Evolutionary conservation across 345 rosid genomes (phyloP), one percentile per base, ranked within the genome.

Genomic region (Microthlaspi erraticum): DNA sequence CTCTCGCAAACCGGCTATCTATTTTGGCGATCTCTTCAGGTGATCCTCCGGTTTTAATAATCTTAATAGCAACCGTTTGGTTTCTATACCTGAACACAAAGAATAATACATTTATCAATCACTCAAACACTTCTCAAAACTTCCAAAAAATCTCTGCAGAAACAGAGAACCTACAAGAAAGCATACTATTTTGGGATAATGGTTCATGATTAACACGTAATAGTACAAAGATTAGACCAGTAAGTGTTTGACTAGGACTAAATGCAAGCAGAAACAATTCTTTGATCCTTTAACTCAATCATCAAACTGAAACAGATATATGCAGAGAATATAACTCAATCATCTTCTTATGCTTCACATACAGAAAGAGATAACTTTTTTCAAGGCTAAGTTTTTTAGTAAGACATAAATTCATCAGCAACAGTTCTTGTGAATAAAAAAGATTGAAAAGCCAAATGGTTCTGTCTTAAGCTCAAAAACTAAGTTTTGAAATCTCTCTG

Each of bases 21-120:
- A 82, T 81, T 83, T 83, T 94, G 36, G 88, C 86, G 56, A 89
- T 85, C 70, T 91, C 93, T 77, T 92, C 97, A 8, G 97, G 89
- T 13, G 87, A 78, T 14, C 88, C 93, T 55, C 98, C 98, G 78
- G 80, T 84, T 68, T 90, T 78, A 42, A 89, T 80, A 59, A 94
- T 71, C 81, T 94, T 94, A 33, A 94, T 83, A 1, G 99, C 98
- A 72, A 94, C 99, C 59, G 53, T 94, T 76, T 86, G 96, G 77
- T 88, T 83, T 46, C 78, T 84, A 70, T 93, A 93, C 81, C 97
- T 93, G 64, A 53, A 68, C 41, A 78, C 64, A 56, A n/a, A n/a
- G 7, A n/a, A 48, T 2, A 67, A 8, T 0, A 50, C 58, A 70
- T 57, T 41, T 34, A 26, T 14, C 37, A 60, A 45, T 23, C 57